phyloP scores from a whole-genome alignment of 2,329 filamentous ascomycete genomes.

The Diaporthe humulicola region DNA sequence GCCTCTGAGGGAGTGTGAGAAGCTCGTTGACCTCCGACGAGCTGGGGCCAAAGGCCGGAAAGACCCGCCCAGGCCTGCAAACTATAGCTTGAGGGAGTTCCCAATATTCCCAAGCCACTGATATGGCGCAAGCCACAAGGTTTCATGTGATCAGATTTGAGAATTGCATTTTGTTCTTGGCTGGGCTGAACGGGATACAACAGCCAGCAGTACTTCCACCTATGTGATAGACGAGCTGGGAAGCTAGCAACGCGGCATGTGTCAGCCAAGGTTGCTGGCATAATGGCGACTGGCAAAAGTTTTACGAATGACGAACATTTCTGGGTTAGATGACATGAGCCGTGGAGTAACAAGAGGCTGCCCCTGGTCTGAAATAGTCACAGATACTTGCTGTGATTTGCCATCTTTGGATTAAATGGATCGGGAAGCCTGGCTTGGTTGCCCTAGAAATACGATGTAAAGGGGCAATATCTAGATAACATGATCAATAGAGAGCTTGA shows the following conservation, averaged over 20 bases:
- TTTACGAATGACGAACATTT: constrained; percentile 14
- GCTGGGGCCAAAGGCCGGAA: neutral
- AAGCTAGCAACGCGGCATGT: neutral
- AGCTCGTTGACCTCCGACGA: neutral
- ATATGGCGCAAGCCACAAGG: neutral
- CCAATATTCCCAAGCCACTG: constrained; percentile 6
- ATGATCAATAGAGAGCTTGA: neutral
- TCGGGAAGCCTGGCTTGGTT: neutral
- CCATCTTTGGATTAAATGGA: neutral
- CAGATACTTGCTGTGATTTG: neutral
- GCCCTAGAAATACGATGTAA: neutral
- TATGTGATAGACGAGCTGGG: neutral
- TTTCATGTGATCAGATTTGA: neutral
- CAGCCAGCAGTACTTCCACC: too few relatives aligned
- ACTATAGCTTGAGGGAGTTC: constrained; percentile 15
- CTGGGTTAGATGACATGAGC: neutral
- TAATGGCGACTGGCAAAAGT: neutral
- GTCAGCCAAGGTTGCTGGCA: neutral
- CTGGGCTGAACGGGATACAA: neutral
- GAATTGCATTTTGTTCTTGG: neutral
- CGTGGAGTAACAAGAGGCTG: neutral
- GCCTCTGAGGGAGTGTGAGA: constrained; percentile 8
- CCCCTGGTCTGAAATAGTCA: neutral
- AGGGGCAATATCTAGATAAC: neutral
- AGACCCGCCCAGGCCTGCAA: neutral